Base-by-base conservation (phyloP, 2,329 filamentous ascomycete genomes). In the Arthrinium puccinioides region DNA sequence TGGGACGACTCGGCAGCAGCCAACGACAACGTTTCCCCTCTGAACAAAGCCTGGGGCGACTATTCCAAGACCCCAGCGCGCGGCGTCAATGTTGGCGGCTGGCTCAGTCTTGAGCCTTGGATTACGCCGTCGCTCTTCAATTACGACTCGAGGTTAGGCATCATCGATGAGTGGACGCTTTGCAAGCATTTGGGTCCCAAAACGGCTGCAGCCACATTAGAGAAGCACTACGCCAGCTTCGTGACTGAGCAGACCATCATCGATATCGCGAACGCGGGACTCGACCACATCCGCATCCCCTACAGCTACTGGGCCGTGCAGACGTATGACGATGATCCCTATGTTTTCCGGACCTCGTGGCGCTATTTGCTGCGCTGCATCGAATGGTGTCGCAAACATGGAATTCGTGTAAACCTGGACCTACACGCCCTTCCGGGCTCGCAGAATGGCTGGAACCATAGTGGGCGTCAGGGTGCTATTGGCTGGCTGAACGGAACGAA, bases 401-500 rank as follows among this genome's bases (percentile, higher is more conserved):
- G 92, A 0, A 68, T 98, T 5, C 83, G 92, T 2, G 79, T 98
- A 27, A 97, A 97, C 45, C 76, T 98, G 4, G 92, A 98, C 58
- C 66, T 96, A 5, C 92, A 98, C 62, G 88, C 75, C n/a, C 69
- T 92, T 0, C 90, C 90, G 0, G 92, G 92, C 0, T 90, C 84
- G 43, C 92, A 97, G 55, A 98, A 98, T 53, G 92, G 92, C 2
- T 97, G 90, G 90, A 96, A 96, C 52, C 92, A 98, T 60, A 94
- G 86, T 49, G 92, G 92, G 0, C 78, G 80, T 9, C 82, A 84
- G 56, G 90, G 92, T 1, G 43, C 63, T 1, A 90, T 97, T 45
- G 73, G 78, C 19, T 98, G 92, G 92, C 66, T 97, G 26, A 92
- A 92, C 51, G 92, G 92, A n/a, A 83, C 86, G 0, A 71, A 95